Percentiles rank a stretch among this genome's conserved stretches.
phyloP scores from a whole-genome alignment of 345 rosid genomes.

The Heritiera fomes region DNA sequence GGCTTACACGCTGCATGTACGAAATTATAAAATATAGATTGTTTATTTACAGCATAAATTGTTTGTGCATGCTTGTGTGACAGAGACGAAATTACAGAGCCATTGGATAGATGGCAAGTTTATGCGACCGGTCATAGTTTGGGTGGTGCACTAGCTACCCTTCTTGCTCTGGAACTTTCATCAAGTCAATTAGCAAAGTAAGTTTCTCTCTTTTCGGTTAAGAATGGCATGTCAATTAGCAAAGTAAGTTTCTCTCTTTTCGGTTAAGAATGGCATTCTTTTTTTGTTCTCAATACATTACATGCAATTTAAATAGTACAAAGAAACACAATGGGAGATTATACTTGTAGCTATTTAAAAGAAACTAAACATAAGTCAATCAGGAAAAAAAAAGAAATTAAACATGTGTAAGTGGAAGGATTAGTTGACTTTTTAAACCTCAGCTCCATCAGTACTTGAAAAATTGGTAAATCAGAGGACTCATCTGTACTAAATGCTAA shows the following conservation, averaged over 20 bases:
- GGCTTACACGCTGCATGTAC: background rate
- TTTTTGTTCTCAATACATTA: background rate
- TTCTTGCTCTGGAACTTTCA: conserved; percentile 87
- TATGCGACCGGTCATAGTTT: conserved; percentile 97
- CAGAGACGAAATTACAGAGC: conserved; percentile 62
- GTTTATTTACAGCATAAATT: background rate
- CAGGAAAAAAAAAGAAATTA: background rate
- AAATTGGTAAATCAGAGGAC: background rate
- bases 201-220: conserved; percentile 27
- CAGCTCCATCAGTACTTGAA: conserved; percentile 13
- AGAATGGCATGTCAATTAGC: conserved; percentile 51
- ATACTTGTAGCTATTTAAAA: background rate
- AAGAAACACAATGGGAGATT: background rate
- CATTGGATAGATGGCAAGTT: conserved; percentile 65
- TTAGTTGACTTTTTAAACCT: background rate
- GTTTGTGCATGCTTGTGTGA: conserved; percentile 11
- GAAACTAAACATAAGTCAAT: background rate
- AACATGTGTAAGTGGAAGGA: background rate
- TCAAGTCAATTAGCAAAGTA: conserved; percentile 85
- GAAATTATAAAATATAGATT: background rate
- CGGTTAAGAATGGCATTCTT: background rate
- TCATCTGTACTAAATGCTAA: background rate
- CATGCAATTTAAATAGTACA: background rate
- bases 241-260: conserved; percentile 51
- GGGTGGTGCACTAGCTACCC: conserved; percentile 97